Evolutionary conservation across 2,329 filamentous ascomycete species (phyloP), one percentile per base, ranked within the genome.

Genomic region (Diaporthe caulivora): DNA sequence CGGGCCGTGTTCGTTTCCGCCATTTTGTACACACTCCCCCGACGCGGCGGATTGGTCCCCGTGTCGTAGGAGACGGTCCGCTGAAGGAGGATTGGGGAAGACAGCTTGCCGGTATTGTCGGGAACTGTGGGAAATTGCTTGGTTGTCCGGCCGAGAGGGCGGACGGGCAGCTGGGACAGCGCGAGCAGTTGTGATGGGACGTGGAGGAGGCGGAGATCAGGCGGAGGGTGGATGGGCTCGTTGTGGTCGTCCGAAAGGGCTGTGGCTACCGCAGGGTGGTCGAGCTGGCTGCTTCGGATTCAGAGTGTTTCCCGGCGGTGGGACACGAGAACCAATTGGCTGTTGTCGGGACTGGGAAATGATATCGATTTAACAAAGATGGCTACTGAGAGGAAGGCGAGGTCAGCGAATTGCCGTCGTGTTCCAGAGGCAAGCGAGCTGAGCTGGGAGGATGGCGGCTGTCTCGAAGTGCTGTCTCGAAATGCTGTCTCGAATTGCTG

Each of bases 11-110:
- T 92, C 77, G 88, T 87, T 80, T 92, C 89, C 79, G 91, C 83
- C 83, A 87, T 84, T 86, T 89, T 85, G 85, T 88, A 87, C 78
- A 83, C 82, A 81, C 84, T 85, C 88, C 92, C 88, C 85, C 91
- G 89, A 82, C 88, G 87, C 80, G 90, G 89, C 83, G 88, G 87
- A 78, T 94, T 93, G 79, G 92, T 91, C 86, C 93, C 92, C 88
- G 92, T 92, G 88, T 95, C 93, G 90, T 97, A 97, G 84, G 94
- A 95, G 89, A 97, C 93, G 88, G 94, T 95, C 83, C 94, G 94
- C 84, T 94, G 93, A 81, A 97, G 90, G 81, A 97, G 89, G 85
- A 97, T 88, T 87, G 90, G 92, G 84, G 95, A 94, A 92, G 95
- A 96, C 94, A 97, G 92, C 87, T 97, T 97, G 94, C 93, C 94